Base-by-base conservation (phyloP, 2,329 filamentous ascomycete species). In the Phaeosphaeriaceae sp. region DNA sequence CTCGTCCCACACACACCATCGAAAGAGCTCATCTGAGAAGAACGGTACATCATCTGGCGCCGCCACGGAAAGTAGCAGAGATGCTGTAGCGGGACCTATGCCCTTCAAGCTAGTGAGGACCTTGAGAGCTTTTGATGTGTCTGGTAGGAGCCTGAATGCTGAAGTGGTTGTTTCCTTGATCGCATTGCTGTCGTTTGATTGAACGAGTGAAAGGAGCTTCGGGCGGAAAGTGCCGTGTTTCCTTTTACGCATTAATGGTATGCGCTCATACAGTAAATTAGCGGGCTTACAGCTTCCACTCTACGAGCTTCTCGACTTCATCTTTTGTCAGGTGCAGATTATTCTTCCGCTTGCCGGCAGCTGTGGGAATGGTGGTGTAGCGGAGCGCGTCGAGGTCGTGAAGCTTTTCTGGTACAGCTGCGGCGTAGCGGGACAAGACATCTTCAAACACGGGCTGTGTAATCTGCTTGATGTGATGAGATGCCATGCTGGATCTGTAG, bases 11-110 rank as follows among this genome's bases (percentile, higher is more conserved):
- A 86, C 86, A 6, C 90, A 77, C 90, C 90, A 94, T 63, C 88
- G 84, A 71, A 88, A 94, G 3, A 89, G 83, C 76, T 95, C 91
- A 70, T 96, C 92, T 2, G 88, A 90, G 77, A 94, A 94, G 81
- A 94, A 94, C 1, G 91, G 84, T 49, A 88, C 82, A 13, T 78
- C 76, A 0, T 80, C 75, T 0, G 88, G 84, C 58, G 88, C 83
- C 62, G 88, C 84, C 4, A 90, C 85, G 4, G 88, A 85, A 2
- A 95, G 82, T 1, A 94, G 78, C 31, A 95, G 84, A 1, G 90
- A 91, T 0, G 90, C 91, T 0, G 91, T 94, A 7, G 91, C 91
- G 1, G 91, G 91, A 0, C 91, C 91, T 60, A 96, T 86, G 33
- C 91, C 91, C 62, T 83, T 88, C n/a, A 95, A 80, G 54, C 82